A percentile compares a stretch with the other conserved stretches of the same genome.
These are phyloP conservation scores for Termitomyces sp. DNA, from an alignment of 1,284 basidiomycete genomes.

Conservation along the genomic window DNA sequence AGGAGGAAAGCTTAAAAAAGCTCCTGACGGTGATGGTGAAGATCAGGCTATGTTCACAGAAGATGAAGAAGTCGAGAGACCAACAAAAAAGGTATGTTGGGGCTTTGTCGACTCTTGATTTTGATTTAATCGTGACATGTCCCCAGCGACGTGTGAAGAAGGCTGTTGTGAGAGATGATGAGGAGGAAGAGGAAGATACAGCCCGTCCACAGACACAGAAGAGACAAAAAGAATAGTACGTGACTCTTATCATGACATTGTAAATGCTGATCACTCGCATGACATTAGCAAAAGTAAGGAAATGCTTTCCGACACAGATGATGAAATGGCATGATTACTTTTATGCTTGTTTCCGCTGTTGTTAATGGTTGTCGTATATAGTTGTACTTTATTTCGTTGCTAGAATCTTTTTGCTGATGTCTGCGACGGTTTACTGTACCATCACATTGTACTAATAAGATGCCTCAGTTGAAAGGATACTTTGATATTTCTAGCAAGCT, in stretches of 20 bases:
- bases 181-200: slow-evolving; percentile 56
- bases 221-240: slow-evolving; percentile 78
- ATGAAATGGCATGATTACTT: slow-evolving; percentile 44
- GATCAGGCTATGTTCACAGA: slow-evolving; percentile 63
- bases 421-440: background rate
- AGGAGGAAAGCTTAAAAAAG: slow-evolving; percentile 43
- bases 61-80: slow-evolving; percentile 60
- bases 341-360: background rate
- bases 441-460: background rate
- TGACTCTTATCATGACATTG: slow-evolving; percentile 15
- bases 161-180: slow-evolving; percentile 69
- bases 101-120: background rate
- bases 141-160: slow-evolving; percentile 58
- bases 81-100: slow-evolving; percentile 56
- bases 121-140: background rate
- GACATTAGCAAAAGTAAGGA: slow-evolving; percentile 69
- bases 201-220: slow-evolving; percentile 39
- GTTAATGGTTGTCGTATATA: background rate
- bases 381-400: background rate
- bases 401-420: background rate
- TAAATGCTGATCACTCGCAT: background rate
- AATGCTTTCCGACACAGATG: slow-evolving; percentile 73
- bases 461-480: too few species aligned
- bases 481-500: background rate
- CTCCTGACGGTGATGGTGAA: slow-evolving; percentile 42